Percentiles rank a stretch among this genome's conserved stretches.
phyloP scores from a whole-genome alignment of 352 stramenopile species.

The Phytophthora cactorum region DNA sequence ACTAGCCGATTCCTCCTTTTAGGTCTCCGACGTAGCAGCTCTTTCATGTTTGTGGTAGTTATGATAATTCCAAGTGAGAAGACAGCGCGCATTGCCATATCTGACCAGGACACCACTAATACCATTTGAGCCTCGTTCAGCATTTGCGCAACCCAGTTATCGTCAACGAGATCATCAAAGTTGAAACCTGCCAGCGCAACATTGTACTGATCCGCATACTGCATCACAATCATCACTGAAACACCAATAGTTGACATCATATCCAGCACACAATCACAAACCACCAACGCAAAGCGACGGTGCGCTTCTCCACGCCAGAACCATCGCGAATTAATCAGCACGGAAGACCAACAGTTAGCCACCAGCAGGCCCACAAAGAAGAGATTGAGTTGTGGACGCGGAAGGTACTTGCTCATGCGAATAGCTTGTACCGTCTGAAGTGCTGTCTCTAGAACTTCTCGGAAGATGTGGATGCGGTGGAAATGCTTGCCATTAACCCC shows the following conservation, averaged over 20 bases:
- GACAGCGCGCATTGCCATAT: slow-evolving; percentile 22
- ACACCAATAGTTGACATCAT: slow-evolving; percentile 35
- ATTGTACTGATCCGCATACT: slow-evolving; percentile 26
- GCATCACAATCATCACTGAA: slow-evolving; percentile 10
- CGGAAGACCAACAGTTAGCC: slow-evolving; percentile 31
- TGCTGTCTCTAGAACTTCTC: slow-evolving; percentile 30
- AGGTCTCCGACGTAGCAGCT: slow-evolving; percentile 7
- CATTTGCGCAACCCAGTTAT: slow-evolving; percentile 25
- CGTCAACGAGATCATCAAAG: slow-evolving; percentile 4
- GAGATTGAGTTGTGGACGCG: slow-evolving; percentile 29
- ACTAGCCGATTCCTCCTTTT: neutral
- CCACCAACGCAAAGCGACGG: slow-evolving; percentile 18
- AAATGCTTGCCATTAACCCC: slow-evolving; percentile 33
- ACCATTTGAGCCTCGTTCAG: slow-evolving; percentile 35
- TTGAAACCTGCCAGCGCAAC: slow-evolving; percentile 4
- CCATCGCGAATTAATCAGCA: slow-evolving; percentile 23
- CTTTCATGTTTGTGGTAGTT: slow-evolving; percentile 26
- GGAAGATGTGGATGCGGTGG: slow-evolving; percentile 17
- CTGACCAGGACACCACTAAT: slow-evolving; percentile 34
- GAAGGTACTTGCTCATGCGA: slow-evolving; percentile 31
- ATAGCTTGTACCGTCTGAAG: slow-evolving; percentile 31
- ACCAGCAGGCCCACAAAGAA: slow-evolving; percentile 37
- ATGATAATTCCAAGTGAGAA: slow-evolving; percentile 29
- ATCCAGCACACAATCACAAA: slow-evolving; percentile 34
- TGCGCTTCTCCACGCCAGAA: slow-evolving; percentile 21